Base-by-base conservation (phyloP, 2,329 filamentous ascomycete genomes). In the Coleophoma cylindrospora region DNA sequence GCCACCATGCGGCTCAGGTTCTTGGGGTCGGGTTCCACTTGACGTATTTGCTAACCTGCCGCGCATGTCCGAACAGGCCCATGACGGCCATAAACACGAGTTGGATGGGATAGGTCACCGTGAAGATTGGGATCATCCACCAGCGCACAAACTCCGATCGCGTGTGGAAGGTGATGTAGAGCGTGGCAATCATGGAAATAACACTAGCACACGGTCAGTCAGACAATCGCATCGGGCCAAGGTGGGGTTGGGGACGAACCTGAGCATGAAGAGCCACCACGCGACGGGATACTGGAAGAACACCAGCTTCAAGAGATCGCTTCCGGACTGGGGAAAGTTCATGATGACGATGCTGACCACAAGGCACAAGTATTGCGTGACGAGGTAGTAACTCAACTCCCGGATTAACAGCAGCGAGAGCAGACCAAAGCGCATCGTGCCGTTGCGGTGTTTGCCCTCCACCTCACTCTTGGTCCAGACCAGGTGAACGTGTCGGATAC, bases 241-340 rank as follows among this genome's bases (percentile, higher is more conserved):
- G 12, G 4, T 11, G 10, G 19, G 11, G 5, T 15, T 40, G 37
- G 10, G 17, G n/a, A 60, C 65, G n/a, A 64, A 72, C 70, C 69
- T 70, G 27, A 71, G 66, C 38, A 71, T 62, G 50, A 70, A 70
- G 32, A 75, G 67, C 73, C 73, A 76, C 54, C 71, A 67, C 11
- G 72, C 71, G 48, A 74, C 62, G 0, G 72, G 71, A 51, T 73
- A 76, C 40, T 73, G 68, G 55, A 75, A 75, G 61, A 74, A 76
- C 32, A 75, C 60, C 8, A 75, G 58, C 13, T 62, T 64, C 40
- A 66, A 68, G 4, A 74, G 61, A 13, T 66, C 65, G 7, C 50
- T 50, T 8, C 66, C 63, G 22, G 64, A 66, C 15, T 60, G 63
- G 1, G 73, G 73, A 50, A 73, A 75, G 34, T 69, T 66, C 15